These are phyloP conservation scores for Aureobasidium sp. DNA, from an alignment of 2,329 filamentous ascomycete species.

Conservation along the genomic window DNA sequence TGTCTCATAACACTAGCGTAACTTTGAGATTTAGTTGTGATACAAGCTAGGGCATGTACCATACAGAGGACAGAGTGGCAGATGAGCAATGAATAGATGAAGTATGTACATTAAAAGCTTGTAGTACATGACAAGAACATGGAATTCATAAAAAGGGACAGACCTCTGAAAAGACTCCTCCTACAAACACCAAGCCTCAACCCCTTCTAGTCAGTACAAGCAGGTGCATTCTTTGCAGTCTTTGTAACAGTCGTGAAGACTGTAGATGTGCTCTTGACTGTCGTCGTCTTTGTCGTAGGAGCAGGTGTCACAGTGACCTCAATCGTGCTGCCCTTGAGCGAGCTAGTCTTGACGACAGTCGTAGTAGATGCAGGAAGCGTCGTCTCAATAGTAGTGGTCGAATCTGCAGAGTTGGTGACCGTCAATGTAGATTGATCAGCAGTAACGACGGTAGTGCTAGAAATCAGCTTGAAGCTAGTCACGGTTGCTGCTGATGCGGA, in stretches of 20 bases:
- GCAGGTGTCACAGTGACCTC: constrained; percentile 16
- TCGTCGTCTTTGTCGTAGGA: constrained; percentile 20
- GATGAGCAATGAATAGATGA: not conserved
- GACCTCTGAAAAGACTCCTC: not conserved
- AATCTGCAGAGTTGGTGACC: constrained; percentile 15
- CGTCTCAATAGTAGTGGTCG: constrained; percentile 21
- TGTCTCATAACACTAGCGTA: too few species aligned
- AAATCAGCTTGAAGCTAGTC: constrained; percentile 19
- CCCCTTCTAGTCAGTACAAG: constrained; percentile 16
- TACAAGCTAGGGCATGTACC: too few species aligned
- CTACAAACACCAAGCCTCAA: not conserved
- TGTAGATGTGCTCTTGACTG: constrained; percentile 19
- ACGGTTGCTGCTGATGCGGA: constrained; percentile 4
- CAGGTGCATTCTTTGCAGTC: constrained; percentile 20
- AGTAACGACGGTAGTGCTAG: constrained; percentile 17
- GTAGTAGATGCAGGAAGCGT: constrained; percentile 22
- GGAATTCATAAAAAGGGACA: not conserved
- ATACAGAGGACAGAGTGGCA: too few species aligned
- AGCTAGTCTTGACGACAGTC: constrained; percentile 18
- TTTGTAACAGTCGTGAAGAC: constrained; percentile 20
- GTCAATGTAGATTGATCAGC: constrained; percentile 16
- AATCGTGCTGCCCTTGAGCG: constrained; percentile 15
- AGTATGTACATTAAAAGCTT: constrained; percentile 6
- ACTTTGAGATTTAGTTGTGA: too few species aligned
- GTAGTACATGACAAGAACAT: not conserved